Evolutionary conservation across 148 eudicot species (phyloP).

Genomic region (Polygonum maritimum): DNA sequence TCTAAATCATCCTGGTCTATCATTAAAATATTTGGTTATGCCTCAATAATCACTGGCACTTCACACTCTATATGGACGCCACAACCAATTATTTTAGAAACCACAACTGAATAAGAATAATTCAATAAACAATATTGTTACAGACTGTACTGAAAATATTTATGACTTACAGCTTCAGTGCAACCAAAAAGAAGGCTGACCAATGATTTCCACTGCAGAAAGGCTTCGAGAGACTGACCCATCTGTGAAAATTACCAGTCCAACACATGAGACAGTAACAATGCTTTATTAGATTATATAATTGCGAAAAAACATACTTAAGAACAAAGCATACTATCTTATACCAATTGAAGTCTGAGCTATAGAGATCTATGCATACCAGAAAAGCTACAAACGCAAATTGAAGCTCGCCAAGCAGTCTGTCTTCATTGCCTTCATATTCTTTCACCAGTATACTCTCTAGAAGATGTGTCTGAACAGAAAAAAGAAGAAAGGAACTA

Average conservation of each 20-base stretch:
- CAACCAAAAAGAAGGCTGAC: slow-evolving; percentile 83
- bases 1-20: background rate
- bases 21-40: background rate
- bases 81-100: background rate
- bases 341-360: background rate
- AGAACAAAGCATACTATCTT: background rate
- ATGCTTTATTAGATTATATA: background rate
- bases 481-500: background rate
- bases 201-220: slow-evolving; percentile 88
- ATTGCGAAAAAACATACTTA: background rate
- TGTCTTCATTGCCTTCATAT: slow-evolving; percentile 67
- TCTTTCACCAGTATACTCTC: slow-evolving; percentile 62
- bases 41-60: background rate
- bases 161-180: slow-evolving; percentile 71
- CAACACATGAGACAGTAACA: background rate
- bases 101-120: background rate
- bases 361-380: slow-evolving; percentile 32
- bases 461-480: slow-evolving; percentile 51
- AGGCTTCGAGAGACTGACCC: slow-evolving; percentile 99
- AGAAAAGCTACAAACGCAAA: slow-evolving; percentile 83
- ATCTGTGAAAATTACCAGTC: slow-evolving; percentile 42
- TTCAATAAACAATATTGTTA: background rate
- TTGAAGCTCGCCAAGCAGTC: slow-evolving; percentile 83
- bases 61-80: background rate
- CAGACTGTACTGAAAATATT: background rate